Percentiles rank a stretch among this genome's conserved stretches.
These are phyloP conservation scores for Jatropha podagrica DNA, from an alignment of 441 rosid species.

Conservation along the genomic window DNA sequence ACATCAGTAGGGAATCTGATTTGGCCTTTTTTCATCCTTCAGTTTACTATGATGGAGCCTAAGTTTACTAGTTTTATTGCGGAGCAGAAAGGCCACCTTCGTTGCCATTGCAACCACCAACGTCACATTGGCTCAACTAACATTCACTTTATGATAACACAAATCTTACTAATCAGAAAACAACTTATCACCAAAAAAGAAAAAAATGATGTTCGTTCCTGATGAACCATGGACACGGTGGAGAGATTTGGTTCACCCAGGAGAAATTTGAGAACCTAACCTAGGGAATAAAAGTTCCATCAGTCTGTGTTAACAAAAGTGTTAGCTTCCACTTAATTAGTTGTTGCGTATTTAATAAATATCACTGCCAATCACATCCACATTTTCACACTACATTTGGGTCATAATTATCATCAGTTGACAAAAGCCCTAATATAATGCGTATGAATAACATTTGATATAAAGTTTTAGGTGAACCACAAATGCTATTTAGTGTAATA, in stretches of 20 bases:
- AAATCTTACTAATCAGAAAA: background rate
- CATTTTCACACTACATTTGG: background rate
- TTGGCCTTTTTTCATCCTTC: background rate
- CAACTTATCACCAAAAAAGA: background rate
- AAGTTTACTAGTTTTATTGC: background rate
- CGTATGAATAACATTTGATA: slow-evolving; percentile 11
- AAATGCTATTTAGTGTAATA: slow-evolving; percentile 15
- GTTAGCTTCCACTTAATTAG: background rate
- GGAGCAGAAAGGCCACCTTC: background rate
- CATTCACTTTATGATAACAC: too few relatives aligned
- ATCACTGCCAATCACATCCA: background rate
- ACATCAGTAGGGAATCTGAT: background rate
- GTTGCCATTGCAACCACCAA: background rate
- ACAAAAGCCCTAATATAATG: background rate
- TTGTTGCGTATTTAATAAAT: background rate
- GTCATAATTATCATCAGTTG: background rate
- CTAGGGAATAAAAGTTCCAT: background rate
- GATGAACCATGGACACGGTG: background rate
- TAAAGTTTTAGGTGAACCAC: background rate
- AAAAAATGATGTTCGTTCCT: background rate
- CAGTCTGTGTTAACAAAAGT: background rate
- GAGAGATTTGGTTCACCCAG: background rate
- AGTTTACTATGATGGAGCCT: background rate
- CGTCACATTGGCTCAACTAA: background rate
- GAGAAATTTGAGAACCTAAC: background rate